A percentile compares a stretch with the other conserved stretches of the same genome.
phyloP scores from a whole-genome alignment of 139 green algal genomes.

The Asterochloris sp. region DNA sequence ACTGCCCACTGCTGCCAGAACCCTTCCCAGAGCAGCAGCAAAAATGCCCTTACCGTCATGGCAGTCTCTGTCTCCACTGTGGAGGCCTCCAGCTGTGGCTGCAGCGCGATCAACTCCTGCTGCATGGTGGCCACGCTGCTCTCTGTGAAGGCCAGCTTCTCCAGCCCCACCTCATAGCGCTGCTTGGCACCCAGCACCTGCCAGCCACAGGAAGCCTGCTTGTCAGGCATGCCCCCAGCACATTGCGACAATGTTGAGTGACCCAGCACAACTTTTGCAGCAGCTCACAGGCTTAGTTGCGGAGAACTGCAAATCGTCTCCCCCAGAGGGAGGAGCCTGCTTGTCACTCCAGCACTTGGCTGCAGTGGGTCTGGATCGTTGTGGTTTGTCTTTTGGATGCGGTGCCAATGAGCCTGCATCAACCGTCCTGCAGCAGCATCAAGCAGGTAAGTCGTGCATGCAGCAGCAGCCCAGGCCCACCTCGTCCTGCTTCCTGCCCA shows the following conservation, averaged over 20 bases:
- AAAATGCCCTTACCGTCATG: slow-evolving; percentile 22
- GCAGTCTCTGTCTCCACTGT: slow-evolving; percentile 55
- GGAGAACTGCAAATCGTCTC: too few species aligned
- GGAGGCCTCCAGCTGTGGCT: slow-evolving; percentile 70
- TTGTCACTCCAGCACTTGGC: too few species aligned
- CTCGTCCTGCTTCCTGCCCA: slow-evolving; percentile 48
- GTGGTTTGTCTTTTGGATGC: too few species aligned
- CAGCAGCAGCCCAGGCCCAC: slow-evolving; percentile 31
- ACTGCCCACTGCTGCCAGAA: background rate
- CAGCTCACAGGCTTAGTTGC: too few species aligned
- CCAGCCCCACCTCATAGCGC: slow-evolving; percentile 63
- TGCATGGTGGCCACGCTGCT: slow-evolving; percentile 50
- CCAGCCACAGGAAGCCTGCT: background rate
- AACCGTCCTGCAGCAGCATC: too few species aligned
- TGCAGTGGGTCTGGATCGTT: too few species aligned
- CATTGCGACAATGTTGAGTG: too few species aligned
- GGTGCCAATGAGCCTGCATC: too few species aligned
- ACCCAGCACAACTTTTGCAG: too few species aligned
- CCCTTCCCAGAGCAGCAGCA: background rate
- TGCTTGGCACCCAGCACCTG: slow-evolving; percentile 23
- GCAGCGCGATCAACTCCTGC: slow-evolving; percentile 62
- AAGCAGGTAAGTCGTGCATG: too few species aligned
- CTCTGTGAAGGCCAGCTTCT: slow-evolving; percentile 63
- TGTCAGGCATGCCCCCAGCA: too few species aligned
- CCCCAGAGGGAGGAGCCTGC: too few species aligned